Base-by-base conservation (phyloP, 2,329 filamentous ascomycete genomes). In the Apiospora saccharicola region DNA sequence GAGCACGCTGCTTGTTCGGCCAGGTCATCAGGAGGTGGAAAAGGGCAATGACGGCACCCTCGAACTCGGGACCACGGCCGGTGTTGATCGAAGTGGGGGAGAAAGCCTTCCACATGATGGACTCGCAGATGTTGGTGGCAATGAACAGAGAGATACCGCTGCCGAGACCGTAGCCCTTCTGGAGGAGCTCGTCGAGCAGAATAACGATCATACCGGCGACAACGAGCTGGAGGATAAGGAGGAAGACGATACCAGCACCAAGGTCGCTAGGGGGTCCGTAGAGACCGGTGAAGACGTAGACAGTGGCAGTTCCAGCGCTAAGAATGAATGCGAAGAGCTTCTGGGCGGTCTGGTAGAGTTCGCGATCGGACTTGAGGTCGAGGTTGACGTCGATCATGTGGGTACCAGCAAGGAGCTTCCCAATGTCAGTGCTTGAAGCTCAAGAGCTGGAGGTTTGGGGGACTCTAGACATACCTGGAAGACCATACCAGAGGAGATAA, bases 371-470 rank as follows among this genome's bases (percentile, higher is more conserved):
- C 90, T 99, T 99, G 85, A 98, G 92, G 90, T 99, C 96, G 80
- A 99, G 94, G 91, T 99, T 98, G 89, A 99, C 96, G 84, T 99
- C 96, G 86, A 99, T 98, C 88, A 98, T 93, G 90, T 99, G 96
- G 84, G 96, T 99, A 82, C 96, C 96, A 82, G 96, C 96, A 77
- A 99, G 94, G 81, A 99, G 95, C 92, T 64, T 64, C 22, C 99
- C 96, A 91, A 98, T 98, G 81, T 99, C 95, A 96, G 99, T 99
- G 86, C 96, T 96, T 51, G 96, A 98, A 74, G 96, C 34, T 41
- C 57, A n/a, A n/a, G 19, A 1, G 57, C 34, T 7, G 57, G 19
- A n/a, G n/a, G 30, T 14, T n/a, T 3, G 10, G 19, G 19, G n/a
- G 8, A 10, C 92, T 12, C 7, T 57, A 34, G 3, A 61, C 57